A percentile compares a stretch with the other conserved stretches of the same genome.
Evolutionary conservation across 139 green algal genomes (phyloP).

Genomic region (Medakamo hakoo): DNA sequence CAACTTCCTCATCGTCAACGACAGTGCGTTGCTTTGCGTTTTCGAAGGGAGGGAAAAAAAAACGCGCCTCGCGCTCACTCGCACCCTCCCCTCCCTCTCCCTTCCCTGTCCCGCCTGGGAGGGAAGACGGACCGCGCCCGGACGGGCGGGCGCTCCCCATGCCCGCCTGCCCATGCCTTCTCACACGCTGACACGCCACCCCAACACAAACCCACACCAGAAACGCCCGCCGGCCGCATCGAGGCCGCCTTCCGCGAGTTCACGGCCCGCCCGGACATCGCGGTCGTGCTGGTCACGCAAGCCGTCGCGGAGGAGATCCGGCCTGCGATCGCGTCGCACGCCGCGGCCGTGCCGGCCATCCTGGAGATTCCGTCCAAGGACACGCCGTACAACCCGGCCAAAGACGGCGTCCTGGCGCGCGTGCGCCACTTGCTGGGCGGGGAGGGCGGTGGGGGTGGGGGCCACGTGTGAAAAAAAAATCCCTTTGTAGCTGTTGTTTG

Average conservation of each 20-base stretch:
- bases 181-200: not conserved
- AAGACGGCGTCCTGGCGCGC: slow-evolving; percentile 78
- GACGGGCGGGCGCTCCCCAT: not conserved
- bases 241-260: slow-evolving; percentile 91
- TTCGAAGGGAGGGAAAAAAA: not conserved
- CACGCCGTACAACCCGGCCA: slow-evolving; percentile 81
- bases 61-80: not conserved
- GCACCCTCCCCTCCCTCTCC: not conserved
- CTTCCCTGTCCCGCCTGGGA: no score
- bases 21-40: slow-evolving; percentile 40
- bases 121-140: no score
- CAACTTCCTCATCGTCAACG: slow-evolving; percentile 93
- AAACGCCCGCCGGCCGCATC: slow-evolving; percentile 64
- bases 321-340: slow-evolving; percentile 59
- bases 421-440: slow-evolving; percentile 83
- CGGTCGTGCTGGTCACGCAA: slow-evolving; percentile 92
- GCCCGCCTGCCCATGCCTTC: not conserved
- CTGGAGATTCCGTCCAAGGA: slow-evolving; percentile 94
- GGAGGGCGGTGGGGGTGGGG: not conserved
- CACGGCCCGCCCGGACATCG: slow-evolving; percentile 76
- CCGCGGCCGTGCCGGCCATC: slow-evolving; percentile 64
- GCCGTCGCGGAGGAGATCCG: slow-evolving; percentile 76
- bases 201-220: slow-evolving; percentile 17
- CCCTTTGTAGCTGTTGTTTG: no score
- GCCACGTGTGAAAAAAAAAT: no score